Evolutionary conservation across 371 early-diverging fungal genomes (phyloP).

Genomic region (Polyrhizophydium stewartii): DNA sequence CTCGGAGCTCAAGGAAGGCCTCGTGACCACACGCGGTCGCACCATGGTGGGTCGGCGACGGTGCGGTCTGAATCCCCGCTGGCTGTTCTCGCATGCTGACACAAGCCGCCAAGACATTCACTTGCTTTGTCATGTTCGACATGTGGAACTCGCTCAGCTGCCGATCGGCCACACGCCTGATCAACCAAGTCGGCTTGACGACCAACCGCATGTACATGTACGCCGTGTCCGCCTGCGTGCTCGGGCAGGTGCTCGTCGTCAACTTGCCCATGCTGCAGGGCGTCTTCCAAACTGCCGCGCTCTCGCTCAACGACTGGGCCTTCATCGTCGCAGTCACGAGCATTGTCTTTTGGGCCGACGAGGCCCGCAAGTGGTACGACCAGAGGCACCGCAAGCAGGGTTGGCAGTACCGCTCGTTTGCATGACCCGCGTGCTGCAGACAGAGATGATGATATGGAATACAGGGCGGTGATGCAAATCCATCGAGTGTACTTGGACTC

Average conservation of each 20-base stretch:
- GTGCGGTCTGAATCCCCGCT: too few species aligned
- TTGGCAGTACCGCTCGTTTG: background rate
- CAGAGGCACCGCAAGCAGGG: background rate
- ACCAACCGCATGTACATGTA: conserved; percentile 85
- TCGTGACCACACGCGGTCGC: conserved; percentile 72
- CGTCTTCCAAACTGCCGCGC: conserved; percentile 88
- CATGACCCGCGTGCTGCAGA: background rate
- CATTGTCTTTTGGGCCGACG: conserved; percentile 77
- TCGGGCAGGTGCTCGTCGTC: conserved; percentile 84
- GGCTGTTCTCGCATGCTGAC: too few species aligned
- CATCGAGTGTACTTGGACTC: too few species aligned
- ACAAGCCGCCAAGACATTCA: conserved; percentile 67
- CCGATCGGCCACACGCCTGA: conserved; percentile 79
- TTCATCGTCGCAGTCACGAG: conserved; percentile 64
- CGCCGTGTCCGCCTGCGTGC: conserved; percentile 73
- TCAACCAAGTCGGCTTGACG: conserved; percentile 70
- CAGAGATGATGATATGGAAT: too few species aligned
- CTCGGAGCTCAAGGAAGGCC: conserved; percentile 69
- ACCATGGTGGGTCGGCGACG: conserved; percentile 73
- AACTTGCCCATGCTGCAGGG: conserved; percentile 86
- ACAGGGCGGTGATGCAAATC: too few species aligned
- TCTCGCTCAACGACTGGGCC: conserved; percentile 64
- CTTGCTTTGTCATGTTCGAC: conserved; percentile 93
- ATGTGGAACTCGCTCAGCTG: conserved; percentile 93
- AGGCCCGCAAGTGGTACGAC: conserved; percentile 46